Percentiles rank a stretch among this genome's conserved stretches.
These are phyloP conservation scores for Acanthamoeba royreba DNA, from an alignment of 208 protist species.

Conservation along the genomic window DNA sequence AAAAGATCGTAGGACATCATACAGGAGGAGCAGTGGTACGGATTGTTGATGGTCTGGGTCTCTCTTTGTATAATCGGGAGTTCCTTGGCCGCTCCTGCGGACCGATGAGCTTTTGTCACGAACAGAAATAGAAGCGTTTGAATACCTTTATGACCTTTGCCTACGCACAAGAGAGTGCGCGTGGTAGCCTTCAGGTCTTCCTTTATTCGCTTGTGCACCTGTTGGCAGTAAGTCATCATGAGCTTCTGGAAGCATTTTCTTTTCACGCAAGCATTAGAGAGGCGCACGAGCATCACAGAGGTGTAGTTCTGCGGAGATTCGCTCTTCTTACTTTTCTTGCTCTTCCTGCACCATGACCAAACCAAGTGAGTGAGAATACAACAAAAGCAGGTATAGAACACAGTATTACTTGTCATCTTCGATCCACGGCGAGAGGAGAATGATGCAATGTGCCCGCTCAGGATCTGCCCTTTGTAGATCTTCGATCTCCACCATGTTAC, in stretches of 20 bases:
- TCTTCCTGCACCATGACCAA: neutral
- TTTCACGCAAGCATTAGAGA: neutral
- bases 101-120: neutral
- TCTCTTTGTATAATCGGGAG: neutral
- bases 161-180: neutral
- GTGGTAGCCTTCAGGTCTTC: neutral
- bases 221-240: neutral
- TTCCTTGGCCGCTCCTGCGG: neutral
- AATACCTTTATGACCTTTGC: neutral
- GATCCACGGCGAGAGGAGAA: neutral
- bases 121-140: neutral
- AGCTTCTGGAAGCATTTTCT: too few relatives aligned
- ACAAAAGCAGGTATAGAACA: neutral
- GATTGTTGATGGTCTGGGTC: neutral
- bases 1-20: neutral
- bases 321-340: neutral
- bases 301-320: neutral
- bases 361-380: neutral
- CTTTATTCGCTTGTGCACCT: neutral
- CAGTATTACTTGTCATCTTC: neutral
- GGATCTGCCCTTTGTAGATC: neutral
- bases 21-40: neutral
- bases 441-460: neutral
- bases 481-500: neutral
- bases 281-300: neutral